These are phyloP conservation scores for Ogataea paradorogensis DNA, from an alignment of 805 yeast species.

Conservation along the genomic window DNA sequence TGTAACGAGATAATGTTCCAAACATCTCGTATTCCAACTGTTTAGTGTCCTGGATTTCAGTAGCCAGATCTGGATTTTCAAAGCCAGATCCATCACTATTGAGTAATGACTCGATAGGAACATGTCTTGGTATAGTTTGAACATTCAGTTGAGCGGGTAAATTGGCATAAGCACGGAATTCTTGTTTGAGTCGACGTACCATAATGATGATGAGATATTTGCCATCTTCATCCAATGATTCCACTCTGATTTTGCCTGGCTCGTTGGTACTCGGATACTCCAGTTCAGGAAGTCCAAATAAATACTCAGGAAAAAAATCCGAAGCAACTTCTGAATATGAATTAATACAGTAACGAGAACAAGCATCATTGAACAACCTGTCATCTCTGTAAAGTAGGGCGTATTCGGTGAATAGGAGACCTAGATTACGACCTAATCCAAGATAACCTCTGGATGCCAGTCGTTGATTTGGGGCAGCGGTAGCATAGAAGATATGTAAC, in stretches of 20 bases:
- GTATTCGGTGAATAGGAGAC: constrained; percentile 19
- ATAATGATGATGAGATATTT: constrained; percentile 8
- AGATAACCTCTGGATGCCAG: constrained; percentile 19
- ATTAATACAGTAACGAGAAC: constrained; percentile 23
- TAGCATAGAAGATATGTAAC: constrained; percentile 22
- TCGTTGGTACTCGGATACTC: constrained; percentile 10
- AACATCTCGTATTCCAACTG: constrained; percentile 23
- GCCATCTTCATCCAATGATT: constrained; percentile 9
- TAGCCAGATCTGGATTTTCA: neutral
- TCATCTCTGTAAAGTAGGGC: constrained; percentile 11
- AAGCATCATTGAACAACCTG: constrained; percentile 17
- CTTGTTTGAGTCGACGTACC: constrained; percentile 22
- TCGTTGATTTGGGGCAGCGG: constrained; percentile 19
- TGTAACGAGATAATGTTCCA: constrained; percentile 23
- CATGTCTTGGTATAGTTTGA: constrained; percentile 8
- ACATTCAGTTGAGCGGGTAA: constrained; percentile 4
- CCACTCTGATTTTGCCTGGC: constrained; percentile 6
- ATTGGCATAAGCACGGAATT: constrained; percentile 23
- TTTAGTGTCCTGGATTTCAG: neutral
- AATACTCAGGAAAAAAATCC: constrained; percentile 25
- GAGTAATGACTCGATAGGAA: constrained; percentile 18
- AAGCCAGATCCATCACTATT: constrained; percentile 3
- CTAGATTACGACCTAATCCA: constrained; percentile 20
- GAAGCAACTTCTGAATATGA: constrained; percentile 17
- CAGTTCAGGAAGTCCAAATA: constrained; percentile 21